Conservation (phyloP, 139 green algal species). For the Chlorella vulgaris region DNA sequence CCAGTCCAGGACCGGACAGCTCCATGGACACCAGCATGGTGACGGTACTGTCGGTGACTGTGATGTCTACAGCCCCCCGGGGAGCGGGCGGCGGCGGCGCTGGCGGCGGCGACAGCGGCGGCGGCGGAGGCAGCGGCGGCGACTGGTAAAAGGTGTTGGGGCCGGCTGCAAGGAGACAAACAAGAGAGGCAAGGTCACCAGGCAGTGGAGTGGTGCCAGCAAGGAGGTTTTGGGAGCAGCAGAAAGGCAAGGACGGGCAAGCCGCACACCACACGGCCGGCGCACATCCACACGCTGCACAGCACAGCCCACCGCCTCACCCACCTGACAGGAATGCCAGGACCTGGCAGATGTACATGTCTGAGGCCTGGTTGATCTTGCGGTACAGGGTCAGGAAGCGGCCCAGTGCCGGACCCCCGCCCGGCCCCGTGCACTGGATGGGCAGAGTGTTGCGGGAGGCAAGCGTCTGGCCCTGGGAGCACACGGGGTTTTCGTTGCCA, state of each 20-base stretch:
- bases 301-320: neutral
- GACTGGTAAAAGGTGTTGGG: neutral
- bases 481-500: constrained; percentile 31
- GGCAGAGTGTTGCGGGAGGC: neutral
- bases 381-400: constrained; percentile 37
- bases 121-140: neutral
- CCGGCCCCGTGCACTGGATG: constrained; percentile 17
- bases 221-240: too few species aligned
- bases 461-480: constrained; percentile 6
- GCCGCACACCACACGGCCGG: too few species aligned
- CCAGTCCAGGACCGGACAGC: neutral
- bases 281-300: too few species aligned
- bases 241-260: too few species aligned
- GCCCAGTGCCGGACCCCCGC: neutral
- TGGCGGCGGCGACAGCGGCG: constrained; percentile 13
- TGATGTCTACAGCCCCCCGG: neutral
- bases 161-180: neutral
- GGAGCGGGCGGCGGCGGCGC: neutral
- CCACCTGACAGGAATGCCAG: constrained; percentile 27
- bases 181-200: neutral
- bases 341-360: constrained; percentile 40
- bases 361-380: constrained; percentile 5
- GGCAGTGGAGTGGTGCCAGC: too few species aligned
- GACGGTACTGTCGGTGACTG: neutral
- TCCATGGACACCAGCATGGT: neutral